Evolutionary conservation across 73 alveolate genomes (phyloP).

Genomic region (Paramecium caudatum): DNA sequence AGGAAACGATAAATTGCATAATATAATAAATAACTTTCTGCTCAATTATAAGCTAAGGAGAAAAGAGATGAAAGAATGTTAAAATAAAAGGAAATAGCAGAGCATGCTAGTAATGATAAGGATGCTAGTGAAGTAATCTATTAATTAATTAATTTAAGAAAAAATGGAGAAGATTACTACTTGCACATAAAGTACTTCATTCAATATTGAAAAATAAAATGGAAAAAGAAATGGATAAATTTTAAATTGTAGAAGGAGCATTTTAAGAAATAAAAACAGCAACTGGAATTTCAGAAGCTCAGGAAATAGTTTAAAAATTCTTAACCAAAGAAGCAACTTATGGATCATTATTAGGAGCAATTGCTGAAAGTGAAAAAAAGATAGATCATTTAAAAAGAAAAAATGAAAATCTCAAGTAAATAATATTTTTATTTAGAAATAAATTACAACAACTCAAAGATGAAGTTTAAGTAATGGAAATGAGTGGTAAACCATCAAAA

Average conservation of each 20-base stretch:
- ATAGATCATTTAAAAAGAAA: conserved; percentile 85
- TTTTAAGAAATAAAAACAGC: conserved; percentile 87
- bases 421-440: conserved; percentile 18
- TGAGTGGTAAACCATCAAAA: conserved; percentile 56
- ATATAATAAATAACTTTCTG: conserved; percentile 68
- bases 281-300: conserved; percentile 89
- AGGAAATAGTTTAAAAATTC: conserved; percentile 90
- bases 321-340: conserved; percentile 90
- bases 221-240: conserved; percentile 91
- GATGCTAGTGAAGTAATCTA: conserved; percentile 76
- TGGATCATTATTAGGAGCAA: conserved; percentile 83
- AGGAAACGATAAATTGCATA: conserved; percentile 67
- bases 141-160: conserved; percentile 66
- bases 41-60: conserved; percentile 71
- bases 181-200: conserved; percentile 85
- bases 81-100: conserved; percentile 78
- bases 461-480: conserved; percentile 54
- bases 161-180: conserved; percentile 86
- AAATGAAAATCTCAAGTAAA: conserved; percentile 80
- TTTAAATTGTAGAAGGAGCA: conserved; percentile 87
- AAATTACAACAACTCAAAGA: conserved; percentile 44
- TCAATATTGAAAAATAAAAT: conserved; percentile 86
- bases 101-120: conserved; percentile 81
- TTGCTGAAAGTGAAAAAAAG: conserved; percentile 87
- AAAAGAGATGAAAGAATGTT: conserved; percentile 76